phyloP scores from a whole-genome alignment of 2,329 filamentous ascomycete genomes.

The Rachicladosporium sp. region DNA sequence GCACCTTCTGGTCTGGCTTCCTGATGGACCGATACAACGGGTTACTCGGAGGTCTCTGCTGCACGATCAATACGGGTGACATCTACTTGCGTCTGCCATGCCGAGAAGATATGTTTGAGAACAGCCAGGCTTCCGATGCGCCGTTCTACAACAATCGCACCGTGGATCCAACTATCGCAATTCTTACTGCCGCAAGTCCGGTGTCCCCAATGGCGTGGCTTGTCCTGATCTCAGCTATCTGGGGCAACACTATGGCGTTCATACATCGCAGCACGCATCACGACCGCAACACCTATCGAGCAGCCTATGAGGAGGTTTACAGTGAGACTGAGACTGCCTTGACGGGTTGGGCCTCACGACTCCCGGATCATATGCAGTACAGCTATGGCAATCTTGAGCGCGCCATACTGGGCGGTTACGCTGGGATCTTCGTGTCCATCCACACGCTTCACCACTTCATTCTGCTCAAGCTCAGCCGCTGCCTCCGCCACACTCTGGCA shows the following conservation, averaged over 20 bases:
- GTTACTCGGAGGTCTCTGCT: conserved; percentile 38
- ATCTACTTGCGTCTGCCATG: conserved; percentile 56
- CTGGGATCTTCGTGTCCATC: conserved; percentile 49
- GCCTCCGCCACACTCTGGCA: conserved; percentile 36
- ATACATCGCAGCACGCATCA: conserved; percentile 42
- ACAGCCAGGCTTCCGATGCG: conserved; percentile 42
- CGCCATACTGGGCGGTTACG: conserved; percentile 40
- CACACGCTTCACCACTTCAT: conserved; percentile 55
- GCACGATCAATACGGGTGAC: conserved; percentile 50
- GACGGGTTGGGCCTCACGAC: conserved; percentile 44
- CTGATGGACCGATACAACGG: conserved; percentile 56
- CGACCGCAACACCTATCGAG: conserved; percentile 30
- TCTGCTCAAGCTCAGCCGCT: conserved; percentile 52
- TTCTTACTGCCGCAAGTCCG: conserved; percentile 27
- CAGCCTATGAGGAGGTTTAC: conserved; percentile 40
- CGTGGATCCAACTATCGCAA: conserved; percentile 25
- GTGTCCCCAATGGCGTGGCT: conserved; percentile 47
- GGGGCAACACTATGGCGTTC: conserved; percentile 51
- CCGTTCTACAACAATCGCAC: conserved; percentile 48
- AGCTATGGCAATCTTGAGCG: conserved; percentile 45
- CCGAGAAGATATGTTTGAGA: conserved; percentile 49
- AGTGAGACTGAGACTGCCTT: conserved; percentile 40
- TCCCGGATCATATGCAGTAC: conserved; percentile 46
- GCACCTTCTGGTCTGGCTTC: conserved; percentile 62
- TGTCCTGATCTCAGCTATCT: conserved; percentile 51